A percentile compares a stretch with the other conserved stretches of the same genome.
Evolutionary conservation across 345 rosid genomes (phyloP).

Genomic region (Rhodamnia argentea): DNA sequence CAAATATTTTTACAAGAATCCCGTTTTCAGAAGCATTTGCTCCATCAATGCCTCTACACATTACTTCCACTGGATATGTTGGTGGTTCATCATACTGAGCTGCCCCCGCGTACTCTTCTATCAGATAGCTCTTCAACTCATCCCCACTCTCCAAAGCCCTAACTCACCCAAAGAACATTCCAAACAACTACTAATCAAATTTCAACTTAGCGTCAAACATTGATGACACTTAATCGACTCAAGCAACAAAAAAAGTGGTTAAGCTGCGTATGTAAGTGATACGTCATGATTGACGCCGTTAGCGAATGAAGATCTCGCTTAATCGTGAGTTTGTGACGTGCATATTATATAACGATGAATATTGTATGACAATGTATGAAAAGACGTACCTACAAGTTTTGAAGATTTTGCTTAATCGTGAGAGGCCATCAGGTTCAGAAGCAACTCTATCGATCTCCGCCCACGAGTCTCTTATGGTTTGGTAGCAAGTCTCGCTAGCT

Average conservation of each 20-base stretch:
- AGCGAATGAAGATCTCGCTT: background rate
- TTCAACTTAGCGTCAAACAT: background rate
- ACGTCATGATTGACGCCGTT: background rate
- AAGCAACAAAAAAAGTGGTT: background rate
- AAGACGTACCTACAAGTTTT: slow-evolving; percentile 45
- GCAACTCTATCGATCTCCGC: slow-evolving; percentile 45
- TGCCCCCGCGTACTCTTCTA: background rate
- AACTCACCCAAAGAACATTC: background rate
- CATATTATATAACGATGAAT: background rate
- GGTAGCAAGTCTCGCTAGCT: slow-evolving; percentile 48
- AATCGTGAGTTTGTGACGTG: background rate
- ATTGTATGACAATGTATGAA: background rate
- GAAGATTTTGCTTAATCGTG: slow-evolving; percentile 42
- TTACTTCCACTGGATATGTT: slow-evolving; percentile 2
- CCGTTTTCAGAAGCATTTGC: background rate
- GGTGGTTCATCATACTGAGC: slow-evolving; percentile 44
- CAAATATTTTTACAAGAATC: slow-evolving; percentile 16
- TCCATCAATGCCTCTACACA: slow-evolving; percentile 28
- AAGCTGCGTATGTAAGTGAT: background rate
- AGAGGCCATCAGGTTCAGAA: slow-evolving; percentile 34
- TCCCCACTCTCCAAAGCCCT: slow-evolving; percentile 11
- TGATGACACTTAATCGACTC: background rate
- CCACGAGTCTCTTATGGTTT: slow-evolving; percentile 56
- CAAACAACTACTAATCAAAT: background rate
- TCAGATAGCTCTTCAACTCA: slow-evolving; percentile 19